Evolutionary conservation across 1,284 basidiomycete species (phyloP).

Genomic region (Inonotus obliquus): DNA sequence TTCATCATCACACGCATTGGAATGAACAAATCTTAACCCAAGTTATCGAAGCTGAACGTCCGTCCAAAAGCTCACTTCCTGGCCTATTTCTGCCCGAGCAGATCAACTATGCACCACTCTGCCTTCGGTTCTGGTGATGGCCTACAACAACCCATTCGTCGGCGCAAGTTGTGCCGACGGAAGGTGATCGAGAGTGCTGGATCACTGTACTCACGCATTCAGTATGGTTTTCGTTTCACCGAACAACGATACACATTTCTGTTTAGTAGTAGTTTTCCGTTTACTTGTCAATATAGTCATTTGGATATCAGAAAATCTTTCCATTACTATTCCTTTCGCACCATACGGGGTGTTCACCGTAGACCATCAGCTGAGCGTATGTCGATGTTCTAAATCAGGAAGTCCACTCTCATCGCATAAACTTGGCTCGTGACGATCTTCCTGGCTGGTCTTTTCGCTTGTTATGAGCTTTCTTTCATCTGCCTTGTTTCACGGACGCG

Average conservation of each 20-base stretch:
- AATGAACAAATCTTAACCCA: too few species aligned
- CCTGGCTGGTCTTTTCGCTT: not conserved
- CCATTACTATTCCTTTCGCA: too few species aligned
- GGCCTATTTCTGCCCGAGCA: slow-evolving; percentile 74
- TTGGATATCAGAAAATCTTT: too few species aligned
- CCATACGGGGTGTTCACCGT: too few species aligned
- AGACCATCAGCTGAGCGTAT: too few species aligned
- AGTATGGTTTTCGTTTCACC: slow-evolving; percentile 17
- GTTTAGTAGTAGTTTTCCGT: not conserved
- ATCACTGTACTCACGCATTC: not conserved
- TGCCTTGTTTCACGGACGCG: not conserved
- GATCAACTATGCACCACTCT: slow-evolving; percentile 49
- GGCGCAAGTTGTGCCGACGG: not conserved
- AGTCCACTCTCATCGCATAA: not conserved
- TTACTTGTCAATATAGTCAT: too few species aligned
- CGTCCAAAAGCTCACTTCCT: slow-evolving; percentile 2
- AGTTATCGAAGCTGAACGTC: not conserved
- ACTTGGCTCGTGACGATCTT: not conserved
- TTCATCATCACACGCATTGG: too few species aligned
- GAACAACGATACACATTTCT: not conserved
- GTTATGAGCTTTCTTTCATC: not conserved
- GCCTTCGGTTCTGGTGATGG: slow-evolving; percentile 70
- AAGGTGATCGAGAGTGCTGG: slow-evolving; percentile 19
- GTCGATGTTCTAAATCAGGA: not conserved
- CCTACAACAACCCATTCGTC: slow-evolving; percentile 41